These are phyloP conservation scores for Aristolochia fimbriata DNA, from an alignment of 164 flowering plant species.

Conservation along the genomic window DNA sequence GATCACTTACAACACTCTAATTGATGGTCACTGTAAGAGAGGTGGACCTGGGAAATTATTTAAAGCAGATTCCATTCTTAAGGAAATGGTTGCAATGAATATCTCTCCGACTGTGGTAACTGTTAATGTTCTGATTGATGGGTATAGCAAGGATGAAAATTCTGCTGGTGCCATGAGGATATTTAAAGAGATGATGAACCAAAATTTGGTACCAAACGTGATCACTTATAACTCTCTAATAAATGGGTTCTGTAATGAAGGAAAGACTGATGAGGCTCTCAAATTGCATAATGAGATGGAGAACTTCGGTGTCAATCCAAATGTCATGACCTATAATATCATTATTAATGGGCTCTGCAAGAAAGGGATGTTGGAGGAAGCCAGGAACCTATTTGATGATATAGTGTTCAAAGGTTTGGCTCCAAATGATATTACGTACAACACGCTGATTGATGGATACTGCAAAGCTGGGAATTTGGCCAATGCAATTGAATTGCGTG, in stretches of 20 bases:
- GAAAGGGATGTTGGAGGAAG: constrained; percentile 21
- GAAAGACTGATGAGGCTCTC: constrained; percentile 16
- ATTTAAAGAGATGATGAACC: constrained; percentile 16
- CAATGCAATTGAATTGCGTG: constrained; percentile 11
- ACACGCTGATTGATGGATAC: constrained; percentile 22
- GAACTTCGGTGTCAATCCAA: constrained; percentile 9
- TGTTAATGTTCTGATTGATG: constrained; percentile 22
- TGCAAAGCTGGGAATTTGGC: constrained; percentile 19
- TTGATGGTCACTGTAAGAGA: constrained; percentile 25
- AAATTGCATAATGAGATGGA: constrained; percentile 15
- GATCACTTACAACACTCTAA: constrained; percentile 18
- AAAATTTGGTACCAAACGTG: constrained; percentile 16
- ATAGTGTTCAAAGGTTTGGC: constrained; percentile 7
- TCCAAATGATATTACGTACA: constrained; percentile 16
- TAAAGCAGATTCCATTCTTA: constrained; percentile 21
- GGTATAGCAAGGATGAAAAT: constrained; percentile 25
- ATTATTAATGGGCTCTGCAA: constrained; percentile 19
- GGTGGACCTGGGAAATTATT: constrained; percentile 21
- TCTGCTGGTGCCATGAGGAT: constrained; percentile 15
- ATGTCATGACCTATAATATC: constrained; percentile 20
- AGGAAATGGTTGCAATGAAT: constrained; percentile 18
- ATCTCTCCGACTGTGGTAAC: constrained; percentile 18
- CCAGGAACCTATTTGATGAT: constrained; percentile 12
- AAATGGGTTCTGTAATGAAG: constrained; percentile 21
- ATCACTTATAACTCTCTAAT: constrained; percentile 23